Base-by-base conservation (phyloP, 306 rosid species). In the apple (Malus domestica) region DNA sequence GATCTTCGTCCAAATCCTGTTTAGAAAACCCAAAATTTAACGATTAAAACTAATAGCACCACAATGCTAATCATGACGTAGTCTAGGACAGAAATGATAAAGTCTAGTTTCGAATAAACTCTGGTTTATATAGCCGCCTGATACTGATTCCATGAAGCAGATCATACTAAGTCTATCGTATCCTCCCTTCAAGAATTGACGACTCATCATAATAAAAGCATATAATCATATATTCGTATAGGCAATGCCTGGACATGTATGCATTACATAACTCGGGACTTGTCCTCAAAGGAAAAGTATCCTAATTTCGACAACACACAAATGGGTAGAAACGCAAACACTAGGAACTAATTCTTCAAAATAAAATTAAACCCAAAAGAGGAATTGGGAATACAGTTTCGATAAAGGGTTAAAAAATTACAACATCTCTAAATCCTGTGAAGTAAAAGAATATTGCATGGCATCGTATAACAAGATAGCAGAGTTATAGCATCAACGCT, bases 391-490 rank as follows among this genome's bases (percentile, higher is more conserved):
- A n/a, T 61, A 38, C 61, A 40, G 14, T 23, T 12, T 27, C 33
- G 4, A 20, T 64, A 9, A n/a, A 51, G 11, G 6, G 45, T 42
- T 42, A 8, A 45, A 35, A 76, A 27, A 27, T 13, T 60, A 58
- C 61, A 40, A 4, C 55, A 72, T 38, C 49, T 38, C 25, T 25
- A 9, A 38, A 38, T 63, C 52, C 8, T 22, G 60, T 16, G 27
- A 42, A 18, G 71, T n/a, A 10, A 32, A 42, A 40, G 16, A 78
- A 16, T 46, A 70, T 11, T 25, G 15, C 33, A 45, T 32, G 14
- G 35, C 38, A 72, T n/a, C 19, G 32, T 44, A 46, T 54, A 46
- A 80, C 65, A 51, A 63, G 42, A 75, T n/a, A 75, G 80, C 11
- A 18, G 10, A 72, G 45, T 19, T 67, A 55, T 23, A 49, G 66